Percentiles rank a stretch among this genome's conserved stretches.
phyloP scores from a whole-genome alignment of 305 asterid species.

The Fraxinus paxiana region DNA sequence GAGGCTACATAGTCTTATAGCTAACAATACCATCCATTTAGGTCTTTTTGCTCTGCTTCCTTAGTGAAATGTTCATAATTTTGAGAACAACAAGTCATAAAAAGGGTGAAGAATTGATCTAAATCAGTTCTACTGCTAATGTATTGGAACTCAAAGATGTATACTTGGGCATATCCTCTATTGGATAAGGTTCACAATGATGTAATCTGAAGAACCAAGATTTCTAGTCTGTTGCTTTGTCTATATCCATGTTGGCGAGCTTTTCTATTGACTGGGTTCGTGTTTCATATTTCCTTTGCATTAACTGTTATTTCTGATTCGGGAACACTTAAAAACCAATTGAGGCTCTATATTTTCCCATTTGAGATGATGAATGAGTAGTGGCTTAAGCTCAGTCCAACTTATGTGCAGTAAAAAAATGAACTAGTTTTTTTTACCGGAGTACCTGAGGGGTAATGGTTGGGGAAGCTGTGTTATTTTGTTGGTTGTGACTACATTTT shows the following conservation, averaged over 20 bases:
- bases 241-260: neutral
- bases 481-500: neutral
- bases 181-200: neutral
- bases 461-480: neutral
- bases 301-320: neutral
- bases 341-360: neutral
- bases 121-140: neutral
- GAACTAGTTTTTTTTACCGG: neutral
- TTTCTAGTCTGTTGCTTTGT: neutral
- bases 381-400: neutral
- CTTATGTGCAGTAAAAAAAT: neutral
- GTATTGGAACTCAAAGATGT: slow-evolving; percentile 32
- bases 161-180: slow-evolving; percentile 28
- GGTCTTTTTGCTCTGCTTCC: neutral
- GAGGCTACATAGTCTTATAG: neutral
- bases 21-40: neutral
- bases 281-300: neutral
- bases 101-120: neutral
- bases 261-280: neutral
- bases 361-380: neutral
- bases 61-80: neutral
- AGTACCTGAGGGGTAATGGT: neutral
- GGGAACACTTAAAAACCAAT: neutral
- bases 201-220: neutral
- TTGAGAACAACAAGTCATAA: neutral